Evolutionary conservation across 352 stramenopile species (phyloP).

Genomic region (Phytophthora cactorum): DNA sequence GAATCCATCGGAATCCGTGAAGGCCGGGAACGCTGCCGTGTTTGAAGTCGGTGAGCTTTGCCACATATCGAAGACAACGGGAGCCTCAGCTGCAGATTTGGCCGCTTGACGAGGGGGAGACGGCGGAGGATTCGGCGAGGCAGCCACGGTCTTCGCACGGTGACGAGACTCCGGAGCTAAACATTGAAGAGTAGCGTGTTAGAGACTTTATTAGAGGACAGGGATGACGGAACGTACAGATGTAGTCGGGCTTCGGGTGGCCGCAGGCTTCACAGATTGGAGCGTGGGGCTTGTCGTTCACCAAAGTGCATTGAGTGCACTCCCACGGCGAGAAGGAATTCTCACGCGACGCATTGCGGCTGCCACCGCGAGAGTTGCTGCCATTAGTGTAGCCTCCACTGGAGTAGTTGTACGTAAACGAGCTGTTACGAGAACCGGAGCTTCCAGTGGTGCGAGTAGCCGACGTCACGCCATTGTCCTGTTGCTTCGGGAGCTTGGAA

Average conservation of each 20-base stretch:
- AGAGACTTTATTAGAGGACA: not conserved
- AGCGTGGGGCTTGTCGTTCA: conserved; percentile 80
- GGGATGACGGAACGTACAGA: conserved; percentile 44
- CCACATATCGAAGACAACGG: conserved; percentile 38
- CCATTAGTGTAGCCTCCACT: conserved; percentile 21
- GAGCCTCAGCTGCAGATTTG: conserved; percentile 27
- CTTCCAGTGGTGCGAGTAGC: conserved; percentile 23
- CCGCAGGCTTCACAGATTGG: conserved; percentile 80
- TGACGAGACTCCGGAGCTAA: conserved; percentile 53
- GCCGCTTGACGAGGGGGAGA: conserved; percentile 12
- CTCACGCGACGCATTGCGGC: conserved; percentile 48
- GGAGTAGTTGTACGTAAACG: conserved; percentile 54
- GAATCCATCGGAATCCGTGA: conserved; percentile 36
- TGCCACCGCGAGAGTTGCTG: conserved; percentile 30
- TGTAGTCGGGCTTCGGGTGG: conserved; percentile 63
- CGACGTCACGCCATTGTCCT: conserved; percentile 37
- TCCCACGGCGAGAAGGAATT: conserved; percentile 76
- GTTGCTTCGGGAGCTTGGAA: conserved; percentile 38
- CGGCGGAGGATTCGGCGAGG: conserved; percentile 28
- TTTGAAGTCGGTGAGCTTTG: conserved; percentile 18
- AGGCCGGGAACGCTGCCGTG: conserved; percentile 29
- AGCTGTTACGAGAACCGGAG: conserved; percentile 38
- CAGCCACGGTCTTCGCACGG: conserved; percentile 53
- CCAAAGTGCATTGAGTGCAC: conserved; percentile 73
- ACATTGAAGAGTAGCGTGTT: not conserved